Percentiles rank a stretch among this genome's conserved stretches.
Conservation (phyloP, 129 eudicot genomes). For the Smallanthus sonchifolius region DNA sequence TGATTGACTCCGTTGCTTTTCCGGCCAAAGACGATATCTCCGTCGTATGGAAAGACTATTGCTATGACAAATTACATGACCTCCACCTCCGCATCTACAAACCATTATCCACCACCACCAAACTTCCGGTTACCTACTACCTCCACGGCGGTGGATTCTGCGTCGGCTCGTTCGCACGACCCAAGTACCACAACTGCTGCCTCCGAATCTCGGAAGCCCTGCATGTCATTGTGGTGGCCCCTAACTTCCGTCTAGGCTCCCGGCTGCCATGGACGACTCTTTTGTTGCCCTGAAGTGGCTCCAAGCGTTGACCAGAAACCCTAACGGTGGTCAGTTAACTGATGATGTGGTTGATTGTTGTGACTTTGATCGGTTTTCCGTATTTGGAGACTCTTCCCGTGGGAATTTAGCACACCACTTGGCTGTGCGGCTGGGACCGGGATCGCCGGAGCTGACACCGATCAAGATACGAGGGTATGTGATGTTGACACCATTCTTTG, state of each 20-base stretch:
- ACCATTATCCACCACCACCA: conserved; percentile 45
- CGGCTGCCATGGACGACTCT: conserved; percentile 70
- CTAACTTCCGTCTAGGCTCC: conserved; percentile 83
- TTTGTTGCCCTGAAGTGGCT: conserved; percentile 51
- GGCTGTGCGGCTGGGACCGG: conserved; percentile 60
- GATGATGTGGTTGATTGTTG: conserved; percentile 40
- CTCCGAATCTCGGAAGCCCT: conserved; percentile 55
- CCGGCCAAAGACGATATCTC: conserved; percentile 45
- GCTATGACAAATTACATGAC: conserved; percentile 38
- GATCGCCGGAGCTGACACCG: conserved; percentile 52
- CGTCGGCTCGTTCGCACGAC: conserved; percentile 70
- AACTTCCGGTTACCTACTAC: conserved; percentile 56
- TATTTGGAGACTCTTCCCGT: conserved; percentile 81
- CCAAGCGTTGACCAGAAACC: conserved; percentile 18
- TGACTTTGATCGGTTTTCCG: conserved; percentile 53
- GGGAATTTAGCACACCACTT: conserved; percentile 85
- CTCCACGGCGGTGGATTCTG: conserved; percentile 92
- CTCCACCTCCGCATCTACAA: conserved; percentile 68
- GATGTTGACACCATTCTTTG: conserved; percentile 80
- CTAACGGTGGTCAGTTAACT: conserved; percentile 21
- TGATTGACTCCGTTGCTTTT: conserved; percentile 23
- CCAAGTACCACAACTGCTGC: conserved; percentile 58
- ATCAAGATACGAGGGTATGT: conserved; percentile 62
- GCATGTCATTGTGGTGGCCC: conserved; percentile 58
- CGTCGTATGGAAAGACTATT: conserved; percentile 51